phyloP scores from a whole-genome alignment of 108 stramenopile species.

The Cyclotella sp. region DNA sequence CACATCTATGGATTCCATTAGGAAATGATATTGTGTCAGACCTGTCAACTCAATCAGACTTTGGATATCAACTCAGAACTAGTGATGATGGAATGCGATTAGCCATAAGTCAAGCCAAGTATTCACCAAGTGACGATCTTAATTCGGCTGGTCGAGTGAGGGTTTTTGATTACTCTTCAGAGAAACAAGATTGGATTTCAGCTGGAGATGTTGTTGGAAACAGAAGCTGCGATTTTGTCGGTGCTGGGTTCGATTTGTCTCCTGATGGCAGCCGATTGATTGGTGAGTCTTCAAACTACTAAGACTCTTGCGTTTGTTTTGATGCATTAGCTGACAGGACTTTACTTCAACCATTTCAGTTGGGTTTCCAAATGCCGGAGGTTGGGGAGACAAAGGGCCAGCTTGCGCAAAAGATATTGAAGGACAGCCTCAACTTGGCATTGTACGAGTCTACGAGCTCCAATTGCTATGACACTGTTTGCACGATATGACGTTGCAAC shows the following conservation, averaged over 20 bases:
- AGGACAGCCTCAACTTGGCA: slow-evolving; percentile 5
- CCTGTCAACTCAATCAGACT: background rate
- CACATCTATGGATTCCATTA: background rate
- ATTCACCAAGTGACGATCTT: background rate
- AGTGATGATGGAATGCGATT: slow-evolving; percentile 14
- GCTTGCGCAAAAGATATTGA: slow-evolving; percentile 7
- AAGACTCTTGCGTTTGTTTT: too few species aligned
- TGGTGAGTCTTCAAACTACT: background rate
- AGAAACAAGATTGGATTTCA: background rate
- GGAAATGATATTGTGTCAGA: slow-evolving; percentile 10
- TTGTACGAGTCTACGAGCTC: slow-evolving; percentile 7
- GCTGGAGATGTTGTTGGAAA: background rate
- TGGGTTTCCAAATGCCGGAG: slow-evolving; percentile 17
- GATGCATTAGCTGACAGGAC: too few species aligned
- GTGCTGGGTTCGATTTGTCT: slow-evolving; percentile 11
- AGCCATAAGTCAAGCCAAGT: slow-evolving; percentile 6
- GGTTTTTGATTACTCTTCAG: background rate
- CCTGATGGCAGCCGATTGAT: slow-evolving; percentile 17
- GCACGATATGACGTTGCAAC: too few species aligned
- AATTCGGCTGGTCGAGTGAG: slow-evolving; percentile 2
- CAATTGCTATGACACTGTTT: background rate
- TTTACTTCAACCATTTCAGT: background rate
- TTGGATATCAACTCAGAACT: slow-evolving; percentile 11
- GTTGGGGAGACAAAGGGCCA: background rate
- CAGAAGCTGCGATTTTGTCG: slow-evolving; percentile 21